Evolutionary conservation across 1,284 basidiomycete genomes (phyloP).

Genomic region (Psilocybe mexicana): DNA sequence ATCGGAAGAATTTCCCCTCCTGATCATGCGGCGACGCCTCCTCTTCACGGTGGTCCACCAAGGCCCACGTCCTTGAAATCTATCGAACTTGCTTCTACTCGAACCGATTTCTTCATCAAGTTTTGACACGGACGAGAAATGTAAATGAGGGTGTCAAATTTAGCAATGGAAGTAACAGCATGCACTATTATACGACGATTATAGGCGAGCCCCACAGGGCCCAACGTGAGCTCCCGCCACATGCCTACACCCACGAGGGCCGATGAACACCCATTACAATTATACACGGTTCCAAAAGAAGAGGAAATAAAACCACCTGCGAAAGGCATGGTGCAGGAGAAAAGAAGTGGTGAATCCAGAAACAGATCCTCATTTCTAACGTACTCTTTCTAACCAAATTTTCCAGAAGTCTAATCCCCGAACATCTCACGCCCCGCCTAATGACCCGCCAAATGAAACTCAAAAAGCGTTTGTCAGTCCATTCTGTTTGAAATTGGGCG

Average conservation of each 20-base stretch:
- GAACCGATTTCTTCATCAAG: too few relatives aligned
- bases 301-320: not conserved
- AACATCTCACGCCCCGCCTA: not conserved
- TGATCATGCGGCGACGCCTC: too few relatives aligned
- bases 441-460: slow-evolving; percentile 7
- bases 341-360: not conserved
- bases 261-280: not conserved
- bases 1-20: too few relatives aligned
- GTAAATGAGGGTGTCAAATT: not conserved
- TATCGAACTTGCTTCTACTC: too few relatives aligned
- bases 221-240: too few relatives aligned
- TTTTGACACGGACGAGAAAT: not conserved
- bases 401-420: slow-evolving; percentile 4
- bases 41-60: too few relatives aligned
- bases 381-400: not conserved
- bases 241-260: not conserved
- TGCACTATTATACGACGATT: too few relatives aligned
- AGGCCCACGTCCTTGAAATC: too few relatives aligned
- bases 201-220: too few relatives aligned
- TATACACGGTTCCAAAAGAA: not conserved
- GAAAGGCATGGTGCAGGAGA: not conserved
- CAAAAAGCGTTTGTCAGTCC: slow-evolving; percentile 3
- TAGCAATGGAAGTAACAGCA: too few relatives aligned
- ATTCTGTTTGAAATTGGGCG: slow-evolving; percentile 6
- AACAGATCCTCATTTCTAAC: not conserved